phyloP scores from a whole-genome alignment of 192 early-diverging fungal genomes.

The Backusella tuberculispora region DNA sequence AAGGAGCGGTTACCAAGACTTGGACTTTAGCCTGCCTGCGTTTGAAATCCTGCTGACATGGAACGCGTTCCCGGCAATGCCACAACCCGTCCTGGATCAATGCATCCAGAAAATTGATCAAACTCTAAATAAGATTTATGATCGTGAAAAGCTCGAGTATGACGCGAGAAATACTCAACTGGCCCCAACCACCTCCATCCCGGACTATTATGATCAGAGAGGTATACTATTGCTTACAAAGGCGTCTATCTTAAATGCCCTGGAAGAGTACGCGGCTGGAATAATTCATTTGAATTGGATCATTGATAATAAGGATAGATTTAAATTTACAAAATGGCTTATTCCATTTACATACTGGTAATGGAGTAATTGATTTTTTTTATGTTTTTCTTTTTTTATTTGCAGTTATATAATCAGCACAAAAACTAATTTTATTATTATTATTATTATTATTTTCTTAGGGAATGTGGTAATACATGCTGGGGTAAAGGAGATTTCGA shows the following conservation, averaged over 20 bases:
- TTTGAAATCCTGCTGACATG: conserved; percentile 56
- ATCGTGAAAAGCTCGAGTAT: conserved; percentile 42
- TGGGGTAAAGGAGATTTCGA: conserved; percentile 47
- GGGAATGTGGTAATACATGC: conserved; percentile 52
- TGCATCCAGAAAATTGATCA: conserved; percentile 37
- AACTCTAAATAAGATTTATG: conserved; percentile 35
- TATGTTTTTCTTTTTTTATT: no score
- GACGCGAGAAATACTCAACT: conserved; percentile 37
- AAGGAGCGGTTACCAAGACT: conserved; percentile 46
- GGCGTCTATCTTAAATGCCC: conserved; percentile 50
- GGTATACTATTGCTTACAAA: conserved; percentile 52
- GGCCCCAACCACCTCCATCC: conserved; percentile 32
- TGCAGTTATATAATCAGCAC: not conserved
- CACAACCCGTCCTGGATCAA: conserved; percentile 35
- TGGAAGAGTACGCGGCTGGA: conserved; percentile 44
- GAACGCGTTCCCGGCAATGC: conserved; percentile 55
- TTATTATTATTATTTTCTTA: not conserved
- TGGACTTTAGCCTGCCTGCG: conserved; percentile 47
- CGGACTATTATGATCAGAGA: conserved; percentile 48
- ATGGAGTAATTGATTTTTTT: no score
- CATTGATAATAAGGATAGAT: conserved; percentile 46
- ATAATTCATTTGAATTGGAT: conserved; percentile 55
- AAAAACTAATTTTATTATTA: no score
- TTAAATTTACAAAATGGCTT: conserved; percentile 51
- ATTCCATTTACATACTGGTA: conserved; percentile 60